Evolutionary conservation across 148 eudicot species (phyloP).

Genomic region (Heliamphora exappendiculata): DNA sequence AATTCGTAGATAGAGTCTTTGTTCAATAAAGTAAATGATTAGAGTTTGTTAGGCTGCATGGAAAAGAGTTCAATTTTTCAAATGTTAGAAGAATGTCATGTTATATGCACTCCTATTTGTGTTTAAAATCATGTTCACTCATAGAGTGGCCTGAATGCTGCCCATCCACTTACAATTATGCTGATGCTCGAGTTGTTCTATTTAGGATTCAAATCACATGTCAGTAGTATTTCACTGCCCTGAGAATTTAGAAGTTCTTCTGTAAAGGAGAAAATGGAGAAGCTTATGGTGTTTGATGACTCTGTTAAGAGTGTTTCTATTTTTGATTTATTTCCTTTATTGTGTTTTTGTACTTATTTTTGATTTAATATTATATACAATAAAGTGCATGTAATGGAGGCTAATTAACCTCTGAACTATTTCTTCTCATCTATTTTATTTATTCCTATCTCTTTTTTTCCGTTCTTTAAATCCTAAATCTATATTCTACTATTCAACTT

Average conservation of each 20-base stretch:
- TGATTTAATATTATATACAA: too few relatives aligned
- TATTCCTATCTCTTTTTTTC: too few relatives aligned
- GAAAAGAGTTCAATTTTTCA: neutral
- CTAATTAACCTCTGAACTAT: too few relatives aligned
- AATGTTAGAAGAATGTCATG: neutral
- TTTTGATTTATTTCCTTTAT: too few relatives aligned
- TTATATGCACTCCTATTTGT: neutral
- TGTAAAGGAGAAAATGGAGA: neutral
- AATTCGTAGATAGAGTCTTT: neutral
- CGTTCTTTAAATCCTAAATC: too few relatives aligned
- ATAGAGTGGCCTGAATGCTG: neutral
- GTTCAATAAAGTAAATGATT: neutral
- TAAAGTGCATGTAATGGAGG: too few relatives aligned
- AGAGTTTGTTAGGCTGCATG: neutral
- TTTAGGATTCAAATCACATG: too few relatives aligned
- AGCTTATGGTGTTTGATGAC: neutral
- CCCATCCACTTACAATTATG: neutral
- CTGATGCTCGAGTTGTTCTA: neutral
- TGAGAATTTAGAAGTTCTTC: neutral
- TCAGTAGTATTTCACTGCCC: neutral
- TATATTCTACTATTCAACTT: too few relatives aligned
- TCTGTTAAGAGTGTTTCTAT: too few relatives aligned
- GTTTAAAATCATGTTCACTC: neutral
- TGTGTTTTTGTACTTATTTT: too few relatives aligned
- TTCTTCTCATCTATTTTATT: too few relatives aligned